Conservation (phyloP, 352 stramenopile species). For the Stephanocyclus meneghinianus region DNA sequence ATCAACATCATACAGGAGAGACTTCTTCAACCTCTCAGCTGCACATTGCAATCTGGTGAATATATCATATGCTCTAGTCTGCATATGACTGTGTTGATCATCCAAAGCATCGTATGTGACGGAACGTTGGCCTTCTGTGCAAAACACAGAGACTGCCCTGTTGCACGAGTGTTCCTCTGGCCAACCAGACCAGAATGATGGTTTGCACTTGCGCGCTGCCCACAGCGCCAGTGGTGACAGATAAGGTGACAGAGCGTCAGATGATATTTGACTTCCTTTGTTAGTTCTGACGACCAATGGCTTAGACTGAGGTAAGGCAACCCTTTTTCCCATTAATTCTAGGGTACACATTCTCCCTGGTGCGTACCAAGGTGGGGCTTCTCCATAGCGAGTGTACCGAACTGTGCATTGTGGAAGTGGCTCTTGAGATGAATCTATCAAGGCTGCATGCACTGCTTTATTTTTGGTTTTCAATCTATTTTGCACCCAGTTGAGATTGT, state of each 20-base stretch:
- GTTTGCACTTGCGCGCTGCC: constrained; percentile 28
- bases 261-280: not conserved
- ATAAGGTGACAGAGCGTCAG: constrained; percentile 12
- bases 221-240: constrained; percentile 23
- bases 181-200: constrained; percentile 46
- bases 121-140: not conserved
- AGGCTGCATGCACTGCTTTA: not conserved
- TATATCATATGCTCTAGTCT: not conserved
- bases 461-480: constrained; percentile 4
- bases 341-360: constrained; percentile 69
- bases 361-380: constrained; percentile 75
- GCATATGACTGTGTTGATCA: not conserved
- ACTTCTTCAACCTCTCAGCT: constrained; percentile 1
- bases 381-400: constrained; percentile 74
- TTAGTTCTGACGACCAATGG: not conserved
- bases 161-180: not conserved
- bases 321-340: constrained; percentile 59
- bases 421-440: not conserved
- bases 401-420: constrained; percentile 43
- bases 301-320: constrained; percentile 5
- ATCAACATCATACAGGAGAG: not conserved
- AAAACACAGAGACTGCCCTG: not conserved
- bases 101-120: not conserved
- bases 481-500: not conserved
- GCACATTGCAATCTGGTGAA: not conserved